These are phyloP conservation scores for Dictyostelium capitatum DNA, from an alignment of 78 protist genomes.

Conservation along the genomic window DNA sequence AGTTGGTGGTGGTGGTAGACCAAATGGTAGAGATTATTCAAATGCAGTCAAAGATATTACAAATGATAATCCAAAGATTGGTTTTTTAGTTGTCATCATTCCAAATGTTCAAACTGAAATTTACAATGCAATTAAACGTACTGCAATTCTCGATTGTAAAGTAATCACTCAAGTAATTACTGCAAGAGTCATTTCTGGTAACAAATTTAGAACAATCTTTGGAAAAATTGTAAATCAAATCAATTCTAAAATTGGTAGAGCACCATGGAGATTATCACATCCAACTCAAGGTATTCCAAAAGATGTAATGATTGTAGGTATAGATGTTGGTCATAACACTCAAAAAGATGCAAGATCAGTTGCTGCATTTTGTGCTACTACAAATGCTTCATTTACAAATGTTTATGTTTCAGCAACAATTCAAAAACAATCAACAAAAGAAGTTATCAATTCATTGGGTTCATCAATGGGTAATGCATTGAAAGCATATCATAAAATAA, in stretches of 20 bases:
- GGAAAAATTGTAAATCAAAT: neutral
- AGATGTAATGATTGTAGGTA: conserved; percentile 60
- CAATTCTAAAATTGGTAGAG: conserved; percentile 29
- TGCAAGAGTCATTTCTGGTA: neutral
- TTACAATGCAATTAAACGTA: neutral
- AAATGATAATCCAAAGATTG: neutral
- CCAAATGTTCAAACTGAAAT: neutral
- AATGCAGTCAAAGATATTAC: neutral
- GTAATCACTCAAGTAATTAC: neutral
- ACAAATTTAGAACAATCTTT: neutral
- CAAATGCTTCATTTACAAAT: neutral
- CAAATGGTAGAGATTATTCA: neutral
- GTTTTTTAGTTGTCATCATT: neutral
- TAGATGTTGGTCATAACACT: conserved; percentile 73
- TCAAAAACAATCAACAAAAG: conserved; percentile 36
- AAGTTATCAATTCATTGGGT: conserved; percentile 19
- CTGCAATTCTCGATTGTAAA: conserved; percentile 39
- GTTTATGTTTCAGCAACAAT: conserved; percentile 1
- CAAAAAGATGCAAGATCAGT: conserved; percentile 35
- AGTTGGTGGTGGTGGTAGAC: neutral
- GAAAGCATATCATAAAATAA: conserved; percentile 4
- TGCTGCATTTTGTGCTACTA: conserved; percentile 36
- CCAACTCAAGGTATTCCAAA: neutral
- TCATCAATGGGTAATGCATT: conserved; percentile 6
- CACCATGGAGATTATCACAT: conserved; percentile 30